These are phyloP conservation scores for Helianthus tuberosus DNA, from an alignment of 129 eudicot genomes.

Conservation along the genomic window DNA sequence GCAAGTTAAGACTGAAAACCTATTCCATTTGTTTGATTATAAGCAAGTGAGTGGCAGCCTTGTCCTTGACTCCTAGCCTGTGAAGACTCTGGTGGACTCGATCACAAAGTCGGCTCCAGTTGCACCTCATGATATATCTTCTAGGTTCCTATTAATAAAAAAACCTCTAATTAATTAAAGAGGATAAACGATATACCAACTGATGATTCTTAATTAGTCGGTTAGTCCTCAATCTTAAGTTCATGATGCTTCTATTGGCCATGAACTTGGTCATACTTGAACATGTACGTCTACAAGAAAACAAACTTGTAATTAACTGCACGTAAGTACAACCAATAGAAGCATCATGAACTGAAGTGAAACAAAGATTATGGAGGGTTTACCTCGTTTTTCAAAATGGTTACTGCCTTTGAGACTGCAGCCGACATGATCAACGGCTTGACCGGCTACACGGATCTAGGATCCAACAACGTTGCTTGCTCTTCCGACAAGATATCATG, in stretches of 20 bases:
- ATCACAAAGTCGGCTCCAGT: conserved; percentile 86
- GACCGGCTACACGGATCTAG: no score
- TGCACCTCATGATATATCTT: conserved; percentile 90
- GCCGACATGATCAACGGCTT: no score
- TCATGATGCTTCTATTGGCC: conserved; percentile 88
- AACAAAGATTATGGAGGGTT: no score
- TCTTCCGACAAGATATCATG: no score
- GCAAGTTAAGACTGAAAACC: no score
- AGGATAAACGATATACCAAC: background rate
- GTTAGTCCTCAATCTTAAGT: conserved; percentile 39
- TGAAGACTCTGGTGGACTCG: conserved; percentile 93
- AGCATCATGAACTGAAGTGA: no score
- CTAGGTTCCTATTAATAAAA: conserved; percentile 68
- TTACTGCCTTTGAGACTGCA: no score
- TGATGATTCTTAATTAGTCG: background rate
- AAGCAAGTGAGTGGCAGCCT: conserved; percentile 83
- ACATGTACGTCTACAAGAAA: conserved; percentile 70
- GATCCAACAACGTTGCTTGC: no score
- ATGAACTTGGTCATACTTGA: conserved; percentile 86
- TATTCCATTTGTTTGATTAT: no score
- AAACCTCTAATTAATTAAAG: background rate
- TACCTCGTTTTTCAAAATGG: no score
- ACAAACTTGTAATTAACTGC: background rate
- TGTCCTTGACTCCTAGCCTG: conserved; percentile 64
- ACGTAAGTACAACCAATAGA: background rate